Conservation (phyloP, 257 asterid species). For the Fraxinus americana region DNA sequence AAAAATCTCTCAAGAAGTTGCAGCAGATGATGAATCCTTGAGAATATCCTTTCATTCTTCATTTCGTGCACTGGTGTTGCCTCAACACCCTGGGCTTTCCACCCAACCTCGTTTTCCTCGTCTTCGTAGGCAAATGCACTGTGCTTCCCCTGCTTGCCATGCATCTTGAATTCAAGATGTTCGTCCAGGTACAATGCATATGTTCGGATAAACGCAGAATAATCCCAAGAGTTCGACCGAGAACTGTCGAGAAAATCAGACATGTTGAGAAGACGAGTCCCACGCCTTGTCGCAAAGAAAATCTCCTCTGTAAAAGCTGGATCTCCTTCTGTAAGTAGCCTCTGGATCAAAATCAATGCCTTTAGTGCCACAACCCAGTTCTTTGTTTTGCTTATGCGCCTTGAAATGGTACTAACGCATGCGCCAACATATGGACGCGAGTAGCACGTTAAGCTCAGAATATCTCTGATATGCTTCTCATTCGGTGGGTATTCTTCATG, state of each 20-base stretch:
- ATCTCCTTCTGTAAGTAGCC: constrained; percentile 80
- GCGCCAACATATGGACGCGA: constrained; percentile 67
- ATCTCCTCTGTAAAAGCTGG: constrained; percentile 76
- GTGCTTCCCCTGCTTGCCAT: constrained; percentile 54
- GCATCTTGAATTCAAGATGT: constrained; percentile 79
- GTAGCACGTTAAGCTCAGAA: constrained; percentile 69
- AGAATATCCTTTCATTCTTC: constrained; percentile 57
- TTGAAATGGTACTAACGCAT: constrained; percentile 64
- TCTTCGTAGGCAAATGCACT: constrained; percentile 41
- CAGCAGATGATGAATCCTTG: constrained; percentile 67
- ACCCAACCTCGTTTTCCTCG: constrained; percentile 36
- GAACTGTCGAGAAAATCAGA: constrained; percentile 75
- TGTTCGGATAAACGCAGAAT: constrained; percentile 78
- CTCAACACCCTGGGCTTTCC: constrained; percentile 26
- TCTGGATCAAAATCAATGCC: constrained; percentile 74
- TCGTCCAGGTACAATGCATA: constrained; percentile 80
- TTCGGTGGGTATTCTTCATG: constrained; percentile 93
- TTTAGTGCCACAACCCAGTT: constrained; percentile 94
- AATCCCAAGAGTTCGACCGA: constrained; percentile 72
- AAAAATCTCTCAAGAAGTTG: constrained; percentile 79
- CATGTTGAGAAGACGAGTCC: constrained; percentile 93
- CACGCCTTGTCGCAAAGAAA: constrained; percentile 81
- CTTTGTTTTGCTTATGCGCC: constrained; percentile 81
- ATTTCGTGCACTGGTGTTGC: constrained; percentile 60
- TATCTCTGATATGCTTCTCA: constrained; percentile 73